Evolutionary conservation across 768 basidiomycete genomes (phyloP).

Genomic region (Termitomyces sp.): DNA sequence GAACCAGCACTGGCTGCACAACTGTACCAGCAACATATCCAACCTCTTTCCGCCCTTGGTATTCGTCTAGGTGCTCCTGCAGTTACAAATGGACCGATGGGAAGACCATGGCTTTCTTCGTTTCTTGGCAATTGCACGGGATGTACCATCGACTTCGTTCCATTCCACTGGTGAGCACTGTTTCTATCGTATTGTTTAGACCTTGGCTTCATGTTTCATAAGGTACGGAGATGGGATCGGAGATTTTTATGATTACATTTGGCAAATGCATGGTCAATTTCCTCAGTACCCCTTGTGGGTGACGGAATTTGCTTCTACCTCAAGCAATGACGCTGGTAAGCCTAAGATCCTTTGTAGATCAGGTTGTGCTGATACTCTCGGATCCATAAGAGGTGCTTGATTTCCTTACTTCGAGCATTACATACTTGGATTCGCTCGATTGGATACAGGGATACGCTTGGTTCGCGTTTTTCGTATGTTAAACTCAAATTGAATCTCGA

Average conservation of each 20-base stretch:
- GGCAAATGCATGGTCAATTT: constrained; percentile 28
- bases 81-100: constrained; percentile 27
- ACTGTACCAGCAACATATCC: constrained; percentile 33
- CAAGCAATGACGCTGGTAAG: constrained; percentile 15
- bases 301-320: constrained; percentile 27
- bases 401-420: constrained; percentile 39
- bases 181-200: constrained; percentile 10
- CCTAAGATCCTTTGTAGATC: background rate
- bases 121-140: constrained; percentile 31
- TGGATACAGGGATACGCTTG: constrained; percentile 48
- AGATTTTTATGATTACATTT: constrained; percentile 31
- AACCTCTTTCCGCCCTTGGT: constrained; percentile 27
- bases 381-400: background rate
- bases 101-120: constrained; percentile 28
- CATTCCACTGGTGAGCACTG: constrained; percentile 32
- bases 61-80: constrained; percentile 33
- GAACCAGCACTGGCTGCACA: constrained; percentile 24
- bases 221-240: constrained; percentile 30
- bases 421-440: constrained; percentile 37
- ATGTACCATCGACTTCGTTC: constrained; percentile 33
- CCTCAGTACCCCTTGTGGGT: constrained; percentile 31
- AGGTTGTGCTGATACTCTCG: background rate
- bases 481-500: background rate
- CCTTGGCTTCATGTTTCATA: background rate
- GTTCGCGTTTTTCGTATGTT: constrained; percentile 35